A percentile compares a stretch with the other conserved stretches of the same genome.
phyloP scores from a whole-genome alignment of 441 rosid species.

The Adansonia grandidieri region DNA sequence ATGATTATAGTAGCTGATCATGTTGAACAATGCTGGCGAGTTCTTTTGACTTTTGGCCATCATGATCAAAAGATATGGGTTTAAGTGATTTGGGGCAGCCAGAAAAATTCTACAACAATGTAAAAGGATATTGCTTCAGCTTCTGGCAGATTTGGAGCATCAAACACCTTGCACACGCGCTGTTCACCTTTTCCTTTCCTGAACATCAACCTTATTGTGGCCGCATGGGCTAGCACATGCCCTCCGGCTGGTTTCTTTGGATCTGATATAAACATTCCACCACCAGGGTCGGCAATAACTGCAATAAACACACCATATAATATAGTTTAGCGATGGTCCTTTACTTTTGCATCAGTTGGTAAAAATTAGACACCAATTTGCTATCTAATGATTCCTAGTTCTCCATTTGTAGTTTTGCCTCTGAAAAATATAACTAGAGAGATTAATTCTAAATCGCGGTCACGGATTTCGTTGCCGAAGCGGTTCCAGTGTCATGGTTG shows the following conservation, averaged over 20 bases:
- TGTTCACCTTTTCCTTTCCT: conserved; percentile 96
- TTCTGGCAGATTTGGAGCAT: conserved; percentile 93
- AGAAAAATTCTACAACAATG: not conserved
- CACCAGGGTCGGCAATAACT: conserved; percentile 92
- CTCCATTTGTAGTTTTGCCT: not conserved
- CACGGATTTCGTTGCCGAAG: no score
- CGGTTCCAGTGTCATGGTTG: no score
- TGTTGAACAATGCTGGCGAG: no score
- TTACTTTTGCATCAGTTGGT: not conserved
- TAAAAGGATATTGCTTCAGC: conserved; percentile 89
- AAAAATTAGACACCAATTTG: not conserved
- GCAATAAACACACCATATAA: conserved; percentile 35
- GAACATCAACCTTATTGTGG: conserved; percentile 83
- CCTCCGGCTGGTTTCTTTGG: conserved; percentile 97
- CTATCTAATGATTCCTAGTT: not conserved
- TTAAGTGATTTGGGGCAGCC: not conserved
- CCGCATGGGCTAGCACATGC: conserved; percentile 94
- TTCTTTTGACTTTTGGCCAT: not conserved
- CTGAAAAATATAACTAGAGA: no score
- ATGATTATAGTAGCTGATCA: no score
- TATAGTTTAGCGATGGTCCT: conserved; percentile 2
- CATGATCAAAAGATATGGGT: conserved; percentile 42
- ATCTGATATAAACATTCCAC: conserved; percentile 91
- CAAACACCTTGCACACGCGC: conserved; percentile 88
- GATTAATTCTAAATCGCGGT: no score